Evolutionary conservation across 2,329 filamentous ascomycete genomes (phyloP).

Genomic region (Madurella mycetomatis): DNA sequence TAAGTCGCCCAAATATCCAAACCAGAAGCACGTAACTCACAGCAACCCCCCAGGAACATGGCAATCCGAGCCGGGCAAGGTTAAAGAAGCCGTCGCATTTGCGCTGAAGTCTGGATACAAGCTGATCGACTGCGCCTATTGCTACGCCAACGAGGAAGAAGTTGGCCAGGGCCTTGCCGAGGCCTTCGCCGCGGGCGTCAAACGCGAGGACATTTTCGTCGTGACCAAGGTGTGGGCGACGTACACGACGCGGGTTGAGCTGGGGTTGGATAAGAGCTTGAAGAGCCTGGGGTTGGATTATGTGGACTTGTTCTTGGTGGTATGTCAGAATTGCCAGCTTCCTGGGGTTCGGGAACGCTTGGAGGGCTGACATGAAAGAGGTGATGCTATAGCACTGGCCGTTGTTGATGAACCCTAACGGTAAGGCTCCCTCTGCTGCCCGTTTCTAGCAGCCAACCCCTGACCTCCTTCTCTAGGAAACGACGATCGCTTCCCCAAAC

Average conservation of each 20-base stretch:
- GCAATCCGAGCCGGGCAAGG: constrained; percentile 57
- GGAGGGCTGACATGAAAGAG: not conserved
- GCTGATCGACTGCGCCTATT: constrained; percentile 68
- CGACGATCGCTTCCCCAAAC: constrained; percentile 70
- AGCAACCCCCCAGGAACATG: constrained; percentile 53
- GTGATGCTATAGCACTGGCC: constrained; percentile 63
- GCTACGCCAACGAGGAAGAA: constrained; percentile 77
- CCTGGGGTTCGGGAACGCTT: not conserved
- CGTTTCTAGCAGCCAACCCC: not conserved
- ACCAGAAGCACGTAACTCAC: not conserved
- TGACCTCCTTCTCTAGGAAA: constrained; percentile 42
- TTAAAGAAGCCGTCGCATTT: constrained; percentile 53
- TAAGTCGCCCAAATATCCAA: constrained; percentile 31
- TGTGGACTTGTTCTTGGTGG: constrained; percentile 72
- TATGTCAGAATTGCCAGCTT: constrained; percentile 27
- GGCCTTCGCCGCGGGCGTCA: constrained; percentile 64
- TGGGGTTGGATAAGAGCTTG: constrained; percentile 68
- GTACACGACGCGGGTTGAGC: constrained; percentile 65
- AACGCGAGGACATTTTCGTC: constrained; percentile 76
- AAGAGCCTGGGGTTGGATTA: constrained; percentile 72
- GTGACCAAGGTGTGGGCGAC: constrained; percentile 84
- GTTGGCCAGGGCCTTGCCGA: constrained; percentile 74
- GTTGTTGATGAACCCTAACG: constrained; percentile 72
- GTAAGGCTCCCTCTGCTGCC: constrained; percentile 32
- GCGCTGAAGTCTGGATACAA: constrained; percentile 55